phyloP scores from a whole-genome alignment of 116 monocot genomes.

The Posidonia oceanica region DNA sequence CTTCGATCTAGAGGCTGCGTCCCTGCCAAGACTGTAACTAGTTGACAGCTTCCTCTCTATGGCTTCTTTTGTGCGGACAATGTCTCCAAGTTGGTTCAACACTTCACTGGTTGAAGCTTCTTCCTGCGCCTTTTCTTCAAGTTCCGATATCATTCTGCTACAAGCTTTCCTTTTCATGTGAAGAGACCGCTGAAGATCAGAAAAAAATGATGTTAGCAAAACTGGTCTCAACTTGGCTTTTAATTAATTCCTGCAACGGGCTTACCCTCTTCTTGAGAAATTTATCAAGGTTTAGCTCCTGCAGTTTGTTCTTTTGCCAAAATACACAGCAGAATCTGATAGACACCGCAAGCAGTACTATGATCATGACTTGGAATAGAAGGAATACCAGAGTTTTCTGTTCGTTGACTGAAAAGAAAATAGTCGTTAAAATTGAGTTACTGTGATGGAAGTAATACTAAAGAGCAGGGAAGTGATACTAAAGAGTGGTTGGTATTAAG shows the following conservation, averaged over 20 bases:
- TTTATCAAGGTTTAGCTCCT: slow-evolving; percentile 40
- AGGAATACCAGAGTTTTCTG: slow-evolving; percentile 37
- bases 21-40: slow-evolving; percentile 72
- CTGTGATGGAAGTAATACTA: not conserved
- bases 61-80: slow-evolving; percentile 46
- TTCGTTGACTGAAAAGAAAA: slow-evolving; percentile 31
- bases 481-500: not conserved
- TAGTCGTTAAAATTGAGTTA: not conserved
- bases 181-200: slow-evolving; percentile 42
- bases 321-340: slow-evolving; percentile 68
- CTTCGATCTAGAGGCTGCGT: slow-evolving; percentile 12
- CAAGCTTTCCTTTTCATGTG: slow-evolving; percentile 42
- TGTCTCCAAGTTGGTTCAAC: slow-evolving; percentile 42
- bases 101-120: slow-evolving; percentile 26
- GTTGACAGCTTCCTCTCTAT: slow-evolving; percentile 55
- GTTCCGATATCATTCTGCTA: slow-evolving; percentile 44
- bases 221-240: not conserved
- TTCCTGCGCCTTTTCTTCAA: slow-evolving; percentile 35
- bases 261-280: slow-evolving; percentile 76
- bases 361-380: slow-evolving; percentile 44
- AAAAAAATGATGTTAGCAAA: slow-evolving; percentile 1
- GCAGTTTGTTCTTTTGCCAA: slow-evolving; percentile 82
- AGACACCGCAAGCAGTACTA: slow-evolving; percentile 27
- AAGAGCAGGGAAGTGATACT: not conserved
- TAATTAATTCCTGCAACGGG: not conserved